These are phyloP conservation scores for Fraxinus paxiana DNA, from an alignment of 305 asterid species.

Conservation along the genomic window DNA sequence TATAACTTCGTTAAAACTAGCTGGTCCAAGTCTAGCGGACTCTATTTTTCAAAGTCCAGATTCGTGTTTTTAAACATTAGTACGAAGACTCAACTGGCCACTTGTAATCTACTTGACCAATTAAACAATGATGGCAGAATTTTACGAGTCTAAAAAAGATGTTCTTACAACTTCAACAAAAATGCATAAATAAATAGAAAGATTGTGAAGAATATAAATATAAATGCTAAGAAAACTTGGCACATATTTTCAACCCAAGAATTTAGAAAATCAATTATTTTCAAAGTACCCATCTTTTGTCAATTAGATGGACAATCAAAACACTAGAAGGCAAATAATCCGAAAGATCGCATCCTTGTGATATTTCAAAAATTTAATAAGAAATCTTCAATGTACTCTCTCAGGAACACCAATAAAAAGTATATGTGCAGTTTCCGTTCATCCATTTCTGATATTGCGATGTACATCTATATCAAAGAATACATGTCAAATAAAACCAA, in stretches of 20 bases:
- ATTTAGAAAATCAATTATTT: not conserved
- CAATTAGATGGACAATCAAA: not conserved
- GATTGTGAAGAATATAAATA: not conserved
- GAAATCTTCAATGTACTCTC: not conserved
- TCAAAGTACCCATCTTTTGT: not conserved
- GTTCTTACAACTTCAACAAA: not conserved
- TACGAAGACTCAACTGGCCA: not conserved
- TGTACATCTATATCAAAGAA: constrained; percentile 7
- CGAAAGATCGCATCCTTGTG: not conserved
- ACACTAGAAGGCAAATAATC: not conserved
- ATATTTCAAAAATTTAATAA: not conserved
- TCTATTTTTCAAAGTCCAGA: not conserved
- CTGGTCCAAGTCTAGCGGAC: not conserved
- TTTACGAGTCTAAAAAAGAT: not conserved
- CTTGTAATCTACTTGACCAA: not conserved
- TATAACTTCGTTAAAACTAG: not conserved
- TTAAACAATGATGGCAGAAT: not conserved
- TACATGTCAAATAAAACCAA: constrained; percentile 14
- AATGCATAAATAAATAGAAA: not conserved
- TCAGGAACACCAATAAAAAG: not conserved
- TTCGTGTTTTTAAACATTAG: not conserved
- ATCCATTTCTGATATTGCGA: constrained; percentile 16
- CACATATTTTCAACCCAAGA: not conserved
- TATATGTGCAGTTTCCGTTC: not conserved
- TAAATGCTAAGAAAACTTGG: too few relatives aligned